Percentiles rank a stretch among this genome's conserved stretches.
Conservation (phyloP, 805 yeast genomes). For the Hanseniaspora nectarophila region DNA sequence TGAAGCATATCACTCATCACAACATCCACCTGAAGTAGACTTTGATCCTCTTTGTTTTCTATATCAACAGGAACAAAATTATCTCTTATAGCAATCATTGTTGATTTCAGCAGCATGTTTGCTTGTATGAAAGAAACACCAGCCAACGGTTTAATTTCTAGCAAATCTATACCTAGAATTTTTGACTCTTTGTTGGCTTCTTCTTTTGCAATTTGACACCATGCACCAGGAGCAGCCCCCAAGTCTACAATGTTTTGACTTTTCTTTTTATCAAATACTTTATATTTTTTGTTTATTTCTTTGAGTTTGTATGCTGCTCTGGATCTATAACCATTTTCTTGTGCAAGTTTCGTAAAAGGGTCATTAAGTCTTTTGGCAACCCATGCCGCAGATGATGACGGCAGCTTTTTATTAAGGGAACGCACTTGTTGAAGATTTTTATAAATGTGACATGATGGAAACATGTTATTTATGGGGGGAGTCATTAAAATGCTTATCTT, state of each 20-base stretch:
- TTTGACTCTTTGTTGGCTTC: slow-evolving; percentile 39
- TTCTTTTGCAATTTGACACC: slow-evolving; percentile 75
- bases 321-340: slow-evolving; percentile 50
- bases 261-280: slow-evolving; percentile 37
- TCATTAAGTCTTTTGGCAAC: slow-evolving; percentile 57
- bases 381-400: slow-evolving; percentile 57
- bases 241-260: slow-evolving; percentile 64
- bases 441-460: neutral
- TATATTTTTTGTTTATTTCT: slow-evolving; percentile 57
- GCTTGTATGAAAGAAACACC: slow-evolving; percentile 81
- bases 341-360: slow-evolving; percentile 54
- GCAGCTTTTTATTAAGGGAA: neutral
- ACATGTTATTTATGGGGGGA: neutral
- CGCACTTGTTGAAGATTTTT: neutral
- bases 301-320: slow-evolving; percentile 83
- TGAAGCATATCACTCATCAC: slow-evolving; percentile 83
- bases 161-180: slow-evolving; percentile 71
- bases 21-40: slow-evolving; percentile 39
- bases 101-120: slow-evolving; percentile 56
- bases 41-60: slow-evolving; percentile 18
- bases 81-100: slow-evolving; percentile 45
- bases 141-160: slow-evolving; percentile 64
- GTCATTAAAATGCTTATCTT: neutral
- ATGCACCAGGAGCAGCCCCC: slow-evolving; percentile 90
- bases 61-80: slow-evolving; percentile 33